Percentiles rank a stretch among this genome's conserved stretches.
phyloP scores from a whole-genome alignment of 176 grass and related monocot genomes.

The Juncus effusus region DNA sequence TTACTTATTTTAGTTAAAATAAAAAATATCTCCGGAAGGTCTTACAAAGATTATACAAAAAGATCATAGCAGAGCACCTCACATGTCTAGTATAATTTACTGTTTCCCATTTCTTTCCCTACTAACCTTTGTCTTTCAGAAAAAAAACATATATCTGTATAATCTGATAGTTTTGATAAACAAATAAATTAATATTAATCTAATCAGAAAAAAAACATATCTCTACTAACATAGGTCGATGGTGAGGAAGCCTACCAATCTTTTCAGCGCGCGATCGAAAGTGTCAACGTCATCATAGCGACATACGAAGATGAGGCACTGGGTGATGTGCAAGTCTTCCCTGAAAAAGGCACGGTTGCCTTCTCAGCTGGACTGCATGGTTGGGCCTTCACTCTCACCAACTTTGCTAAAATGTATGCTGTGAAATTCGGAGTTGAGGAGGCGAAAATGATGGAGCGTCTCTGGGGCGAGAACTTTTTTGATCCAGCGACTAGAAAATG shows the following conservation, averaged over 20 bases:
- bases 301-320: constrained; percentile 13
- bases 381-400: constrained; percentile 15
- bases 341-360: constrained; percentile 23
- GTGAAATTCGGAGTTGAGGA: constrained; percentile 17
- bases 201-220: too few species aligned
- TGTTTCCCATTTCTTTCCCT: too few species aligned
- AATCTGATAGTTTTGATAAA: too few species aligned
- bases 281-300: constrained; percentile 24
- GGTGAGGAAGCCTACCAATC: constrained; percentile 23
- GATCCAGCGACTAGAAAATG: constrained; percentile 7
- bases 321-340: constrained; percentile 18
- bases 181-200: too few species aligned
- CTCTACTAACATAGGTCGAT: not conserved
- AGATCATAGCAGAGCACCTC: too few species aligned
- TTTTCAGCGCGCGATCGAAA: constrained; percentile 4
- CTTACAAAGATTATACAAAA: too few species aligned
- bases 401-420: constrained; percentile 20
- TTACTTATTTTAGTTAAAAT: too few species aligned
- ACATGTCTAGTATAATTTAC: too few species aligned
- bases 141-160: too few species aligned
- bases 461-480: constrained; percentile 24
- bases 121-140: too few species aligned
- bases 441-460: constrained; percentile 17
- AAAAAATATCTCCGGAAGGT: too few species aligned
- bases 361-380: constrained; percentile 22